Base-by-base conservation (phyloP, 331 rosid species). In the Saraca asoca region DNA sequence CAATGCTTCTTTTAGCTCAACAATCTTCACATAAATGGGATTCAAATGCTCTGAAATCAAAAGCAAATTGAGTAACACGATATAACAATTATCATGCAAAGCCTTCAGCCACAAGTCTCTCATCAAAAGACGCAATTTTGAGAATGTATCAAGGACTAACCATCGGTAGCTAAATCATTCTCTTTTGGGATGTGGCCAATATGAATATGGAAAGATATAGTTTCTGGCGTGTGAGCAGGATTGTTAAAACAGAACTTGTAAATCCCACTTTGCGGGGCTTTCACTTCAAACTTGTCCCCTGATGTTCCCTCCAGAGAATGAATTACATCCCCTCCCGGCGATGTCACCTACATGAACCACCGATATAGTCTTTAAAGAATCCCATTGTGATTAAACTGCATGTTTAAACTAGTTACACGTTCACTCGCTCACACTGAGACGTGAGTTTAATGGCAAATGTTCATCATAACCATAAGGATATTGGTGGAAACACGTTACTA, bases 101-200 rank as follows among this genome's bases (percentile, higher is more conserved):
- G 13, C 12, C 49, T 43, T 43, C 14, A 12, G 49, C 49, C 11
- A 11, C 15, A 4, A 12, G 49, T 43, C 49, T 43, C 13, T 12
- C 2, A 8, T 39, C 11, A 39, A 9, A 12, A 52, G 37, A 20
- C 6, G 58, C 38, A 5, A 31, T 13, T 18, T 0, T 12, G 9
- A 37, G 0, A 7, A 1, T 4, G 41, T 51, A 59, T 3, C 17
- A 12, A 44, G 33, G 59, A 79, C 78, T n/a, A 33, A 86, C 97
- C 98, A 78, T 94, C 96, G 78, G 84, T 90, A 41, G 97, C 98
- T 10, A 88, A 77, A 64, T 90, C 84, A 56, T 77, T 78, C 62
- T 88, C 97, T 1, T 74, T 86, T 12, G 99, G 99, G 79, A 94
- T 90, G 75, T 90, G 99, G 10, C 99, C 95, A 55, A 94, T 80